These are phyloP conservation scores for Carex pumila DNA, from an alignment of 176 grass and related monocot genomes.

Conservation along the genomic window DNA sequence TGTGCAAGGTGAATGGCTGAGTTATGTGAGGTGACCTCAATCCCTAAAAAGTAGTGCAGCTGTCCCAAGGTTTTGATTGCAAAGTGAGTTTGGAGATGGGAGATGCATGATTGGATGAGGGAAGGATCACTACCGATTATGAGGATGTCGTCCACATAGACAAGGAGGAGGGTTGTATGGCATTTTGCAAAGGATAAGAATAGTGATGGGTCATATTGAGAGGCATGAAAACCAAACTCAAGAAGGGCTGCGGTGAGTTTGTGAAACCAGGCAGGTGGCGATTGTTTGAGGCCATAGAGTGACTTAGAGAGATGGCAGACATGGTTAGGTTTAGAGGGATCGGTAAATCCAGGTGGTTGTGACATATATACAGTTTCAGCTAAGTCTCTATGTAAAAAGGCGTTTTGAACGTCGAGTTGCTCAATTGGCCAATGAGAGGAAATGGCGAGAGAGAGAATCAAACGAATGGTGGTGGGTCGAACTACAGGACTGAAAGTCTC, in stretches of 20 bases:
- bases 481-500: too few relatives aligned
- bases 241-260: not conserved
- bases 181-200: not conserved
- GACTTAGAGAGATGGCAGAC: too few relatives aligned
- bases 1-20: not conserved
- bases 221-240: not conserved
- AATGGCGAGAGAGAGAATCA: too few relatives aligned
- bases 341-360: not conserved
- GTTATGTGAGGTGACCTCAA: not conserved
- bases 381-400: not conserved
- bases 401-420: too few relatives aligned
- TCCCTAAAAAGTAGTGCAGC: not conserved
- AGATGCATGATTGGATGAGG: not conserved
- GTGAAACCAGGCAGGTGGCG: too few relatives aligned
- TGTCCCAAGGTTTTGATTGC: not conserved
- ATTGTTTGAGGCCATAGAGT: too few relatives aligned
- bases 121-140: not conserved
- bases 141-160: slow-evolving; percentile 6
- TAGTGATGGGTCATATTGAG: not conserved
- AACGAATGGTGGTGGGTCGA: too few relatives aligned
- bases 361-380: not conserved
- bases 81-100: not conserved
- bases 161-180: not conserved
- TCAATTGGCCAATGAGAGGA: too few relatives aligned
- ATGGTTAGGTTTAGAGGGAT: too few relatives aligned